Percentiles rank a stretch among this genome's conserved stretches.
Evolutionary conservation across 495 filamentous ascomycete species (phyloP).

Genomic region (Lophiostoma macrostomum): DNA sequence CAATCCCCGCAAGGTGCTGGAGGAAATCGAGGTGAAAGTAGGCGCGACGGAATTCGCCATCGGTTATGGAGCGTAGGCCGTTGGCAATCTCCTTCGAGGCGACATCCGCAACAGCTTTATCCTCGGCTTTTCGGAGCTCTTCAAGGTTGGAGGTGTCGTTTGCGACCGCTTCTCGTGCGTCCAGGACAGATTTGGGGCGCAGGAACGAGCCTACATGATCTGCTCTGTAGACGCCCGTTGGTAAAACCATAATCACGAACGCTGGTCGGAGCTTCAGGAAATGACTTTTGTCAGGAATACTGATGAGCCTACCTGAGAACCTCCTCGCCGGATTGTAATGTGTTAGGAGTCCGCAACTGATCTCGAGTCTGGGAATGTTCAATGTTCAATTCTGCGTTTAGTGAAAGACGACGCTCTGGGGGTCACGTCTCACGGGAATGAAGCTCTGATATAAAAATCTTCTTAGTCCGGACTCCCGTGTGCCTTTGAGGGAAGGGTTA

Average conservation of each 20-base stretch:
- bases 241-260: conserved; percentile 28
- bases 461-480: too few relatives aligned
- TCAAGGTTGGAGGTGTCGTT: conserved; percentile 4
- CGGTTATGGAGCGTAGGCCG: conserved; percentile 34
- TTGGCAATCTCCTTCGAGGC: conserved; percentile 30
- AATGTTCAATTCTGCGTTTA: too few relatives aligned
- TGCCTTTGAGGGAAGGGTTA: too few relatives aligned
- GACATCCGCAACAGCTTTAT: conserved; percentile 23
- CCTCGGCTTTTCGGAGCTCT: conserved; percentile 32
- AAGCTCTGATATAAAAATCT: too few relatives aligned
- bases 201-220: conserved; percentile 39
- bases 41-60: conserved; percentile 36
- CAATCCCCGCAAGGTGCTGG: conserved; percentile 30
- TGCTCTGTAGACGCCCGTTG: conserved; percentile 33
- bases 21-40: conserved; percentile 38
- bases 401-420: too few relatives aligned
- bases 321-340: too few relatives aligned
- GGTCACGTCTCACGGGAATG: too few relatives aligned
- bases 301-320: too few relatives aligned
- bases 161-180: conserved; percentile 29
- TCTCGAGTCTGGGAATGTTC: too few relatives aligned
- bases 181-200: conserved; percentile 29
- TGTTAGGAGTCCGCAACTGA: too few relatives aligned
- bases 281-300: background rate
- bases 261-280: background rate